Evolutionary conservation across 805 yeast genomes (phyloP), one percentile per base, ranked within the genome.

Genomic region (Schizosaccharomyces lindneri): DNA sequence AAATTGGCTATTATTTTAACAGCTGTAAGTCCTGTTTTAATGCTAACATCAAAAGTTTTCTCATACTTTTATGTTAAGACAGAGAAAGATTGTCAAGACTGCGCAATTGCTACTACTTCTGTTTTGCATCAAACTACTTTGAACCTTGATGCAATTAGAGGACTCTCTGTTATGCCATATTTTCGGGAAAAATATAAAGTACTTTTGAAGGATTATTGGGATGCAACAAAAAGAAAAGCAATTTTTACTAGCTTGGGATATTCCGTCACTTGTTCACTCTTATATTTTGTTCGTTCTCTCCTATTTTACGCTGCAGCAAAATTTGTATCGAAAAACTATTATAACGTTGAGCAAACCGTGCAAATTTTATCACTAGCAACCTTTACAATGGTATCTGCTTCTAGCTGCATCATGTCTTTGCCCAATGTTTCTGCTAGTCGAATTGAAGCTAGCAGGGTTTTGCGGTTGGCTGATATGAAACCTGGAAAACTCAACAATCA

Each of bases 351-450:
- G n/a, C 79, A 78, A 64, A 74, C 85, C 66, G 74, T 90, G 73
- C 79, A 81, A 66, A 85, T 89, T 0, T 77, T 86, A 61, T 78
- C 89, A 0, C 70, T 93, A 63, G 72, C 90, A 29, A 72, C 87
- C 1, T 87, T 90, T 68, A 81, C 95, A 0, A 73, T 87, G 39
- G 76, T 82, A 61, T 79, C 81, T 15, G 79, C 90, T 19, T 77
- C 82, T 3, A 73, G 76, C 24, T 67, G 85, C 31, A 72, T 88
- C 55, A 70, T 76, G 17, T 81, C 82, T 63, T 73, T 89, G n/a
- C 95, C 97, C 0, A 85, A 83, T 63, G 77, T 88, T 2, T 78
- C 84, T 24, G 78, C 88, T 63, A 95, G 95, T 0, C 83, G 86
- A 63, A 70, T 67, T 13, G 71, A 70, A 0, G 61, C 67, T 2